phyloP scores from a whole-genome alignment of 2,329 filamentous ascomycete species.

The Beauveria australis region DNA sequence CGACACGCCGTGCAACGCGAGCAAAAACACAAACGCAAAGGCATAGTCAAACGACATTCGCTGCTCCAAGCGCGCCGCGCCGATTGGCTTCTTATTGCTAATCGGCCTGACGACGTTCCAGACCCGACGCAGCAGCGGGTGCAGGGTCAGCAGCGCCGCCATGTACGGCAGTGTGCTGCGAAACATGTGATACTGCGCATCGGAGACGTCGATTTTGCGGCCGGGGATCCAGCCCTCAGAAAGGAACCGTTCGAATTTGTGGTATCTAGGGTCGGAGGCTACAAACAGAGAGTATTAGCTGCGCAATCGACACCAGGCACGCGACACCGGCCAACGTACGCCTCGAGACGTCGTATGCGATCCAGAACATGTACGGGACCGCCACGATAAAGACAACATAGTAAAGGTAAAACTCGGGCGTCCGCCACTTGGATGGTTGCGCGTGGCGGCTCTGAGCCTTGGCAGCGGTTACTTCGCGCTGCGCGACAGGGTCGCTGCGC shows the following conservation, averaged over 20 bases:
- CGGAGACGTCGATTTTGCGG: constrained; percentile 85
- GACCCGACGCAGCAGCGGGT: constrained; percentile 66
- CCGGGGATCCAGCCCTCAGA: constrained; percentile 86
- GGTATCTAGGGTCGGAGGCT: constrained; percentile 78
- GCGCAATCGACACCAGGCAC: not conserved
- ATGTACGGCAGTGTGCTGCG: constrained; percentile 81
- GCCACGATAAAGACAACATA: constrained; percentile 55
- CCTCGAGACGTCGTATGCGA: constrained; percentile 77
- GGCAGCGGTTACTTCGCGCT: constrained; percentile 21
- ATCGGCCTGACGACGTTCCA: constrained; percentile 53
- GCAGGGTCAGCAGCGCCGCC: constrained; percentile 61
- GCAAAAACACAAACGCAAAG: constrained; percentile 74
- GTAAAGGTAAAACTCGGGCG: constrained; percentile 79
- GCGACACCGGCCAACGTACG: constrained; percentile 39
- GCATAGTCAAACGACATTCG: constrained; percentile 73
- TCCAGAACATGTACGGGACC: constrained; percentile 84
- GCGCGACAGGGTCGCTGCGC: constrained; percentile 32
- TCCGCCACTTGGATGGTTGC: constrained; percentile 71
- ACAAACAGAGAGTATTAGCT: constrained; percentile 3
- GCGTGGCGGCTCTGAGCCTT: constrained; percentile 33
- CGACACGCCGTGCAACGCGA: constrained; percentile 77
- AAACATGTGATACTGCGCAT: constrained; percentile 79
- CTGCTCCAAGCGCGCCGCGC: constrained; percentile 53
- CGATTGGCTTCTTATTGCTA: constrained; percentile 28
- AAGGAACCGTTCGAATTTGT: constrained; percentile 62